phyloP scores from a whole-genome alignment of 1,284 basidiomycete species.

The Cutaneotrichosporon dermatis region DNA sequence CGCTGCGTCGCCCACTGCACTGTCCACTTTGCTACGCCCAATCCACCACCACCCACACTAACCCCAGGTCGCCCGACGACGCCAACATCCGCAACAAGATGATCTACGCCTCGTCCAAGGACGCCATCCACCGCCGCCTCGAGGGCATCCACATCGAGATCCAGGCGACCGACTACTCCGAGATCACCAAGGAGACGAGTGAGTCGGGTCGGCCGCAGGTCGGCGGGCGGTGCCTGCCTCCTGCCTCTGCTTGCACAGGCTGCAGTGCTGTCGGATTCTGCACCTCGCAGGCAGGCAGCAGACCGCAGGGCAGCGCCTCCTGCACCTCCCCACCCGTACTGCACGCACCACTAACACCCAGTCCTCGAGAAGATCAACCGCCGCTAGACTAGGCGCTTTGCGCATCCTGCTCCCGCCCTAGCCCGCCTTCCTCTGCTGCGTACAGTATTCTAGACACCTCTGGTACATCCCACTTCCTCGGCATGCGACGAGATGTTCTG shows the following conservation, averaged over 20 bases:
- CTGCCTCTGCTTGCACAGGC: too few relatives aligned
- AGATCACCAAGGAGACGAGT: conserved; percentile 74
- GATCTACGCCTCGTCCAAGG: conserved; percentile 88
- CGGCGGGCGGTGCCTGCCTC: too few relatives aligned
- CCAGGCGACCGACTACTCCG: conserved; percentile 78
- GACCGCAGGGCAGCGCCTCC: too few relatives aligned
- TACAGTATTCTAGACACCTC: conserved; percentile 5
- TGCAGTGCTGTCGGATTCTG: too few relatives aligned
- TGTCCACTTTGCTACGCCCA: too few relatives aligned
- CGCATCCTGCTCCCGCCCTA: not conserved
- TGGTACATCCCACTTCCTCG: not conserved
- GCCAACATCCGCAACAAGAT: conserved; percentile 91
- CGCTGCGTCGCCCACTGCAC: too few relatives aligned
- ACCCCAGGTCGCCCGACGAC: conserved; percentile 74
- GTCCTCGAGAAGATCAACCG: conserved; percentile 41
- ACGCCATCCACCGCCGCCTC: conserved; percentile 70
- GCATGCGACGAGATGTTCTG: conserved; percentile 5
- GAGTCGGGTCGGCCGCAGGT: conserved; percentile 43
- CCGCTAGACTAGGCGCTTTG: conserved; percentile 24
- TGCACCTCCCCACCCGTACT: too few relatives aligned
- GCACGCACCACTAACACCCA: conserved; percentile 6
- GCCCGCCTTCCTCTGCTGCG: not conserved
- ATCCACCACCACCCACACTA: not conserved
- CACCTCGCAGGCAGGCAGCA: too few relatives aligned
- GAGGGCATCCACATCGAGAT: conserved; percentile 58